These are phyloP conservation scores for Rhipidocladum racemiflorum DNA, from an alignment of 176 grass and related monocot genomes.

Conservation along the genomic window DNA sequence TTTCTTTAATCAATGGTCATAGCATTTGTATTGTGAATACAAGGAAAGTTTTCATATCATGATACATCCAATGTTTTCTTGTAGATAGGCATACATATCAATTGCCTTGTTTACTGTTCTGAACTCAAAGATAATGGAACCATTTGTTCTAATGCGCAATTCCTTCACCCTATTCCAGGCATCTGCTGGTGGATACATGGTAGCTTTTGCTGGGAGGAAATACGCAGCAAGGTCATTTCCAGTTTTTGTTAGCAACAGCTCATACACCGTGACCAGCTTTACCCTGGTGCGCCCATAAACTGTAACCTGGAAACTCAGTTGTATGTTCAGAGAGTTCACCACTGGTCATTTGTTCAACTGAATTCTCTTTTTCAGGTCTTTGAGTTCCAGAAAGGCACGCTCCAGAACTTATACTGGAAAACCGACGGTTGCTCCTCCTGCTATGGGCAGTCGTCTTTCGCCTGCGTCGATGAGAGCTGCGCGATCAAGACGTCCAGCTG, in stretches of 20 bases:
- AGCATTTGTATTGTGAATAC: not conserved
- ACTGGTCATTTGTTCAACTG: not conserved
- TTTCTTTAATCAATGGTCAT: not conserved
- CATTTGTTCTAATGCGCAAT: not conserved
- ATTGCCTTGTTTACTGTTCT: not conserved
- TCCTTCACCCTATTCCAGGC: slow-evolving; percentile 42
- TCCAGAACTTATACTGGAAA: slow-evolving; percentile 88
- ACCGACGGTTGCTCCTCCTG: slow-evolving; percentile 59
- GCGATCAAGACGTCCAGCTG: slow-evolving; percentile 51
- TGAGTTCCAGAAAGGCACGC: slow-evolving; percentile 84
- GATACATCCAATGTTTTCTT: not conserved
- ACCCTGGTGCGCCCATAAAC: slow-evolving; percentile 60
- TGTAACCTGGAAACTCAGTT: not conserved
- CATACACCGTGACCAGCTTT: slow-evolving; percentile 60
- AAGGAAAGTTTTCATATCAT: not conserved
- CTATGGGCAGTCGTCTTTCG: slow-evolving; percentile 27
- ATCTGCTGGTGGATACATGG: slow-evolving; percentile 61
- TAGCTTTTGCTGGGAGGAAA: slow-evolving; percentile 80
- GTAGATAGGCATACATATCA: not conserved
- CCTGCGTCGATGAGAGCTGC: slow-evolving; percentile 60
- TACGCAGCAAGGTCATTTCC: slow-evolving; percentile 75
- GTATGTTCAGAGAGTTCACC: not conserved
- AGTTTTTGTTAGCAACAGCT: slow-evolving; percentile 50
- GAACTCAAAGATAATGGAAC: not conserved
- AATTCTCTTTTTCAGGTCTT: slow-evolving; percentile 44